phyloP scores from a whole-genome alignment of 805 yeast genomes.

The Wickerhamiella dianesei region DNA sequence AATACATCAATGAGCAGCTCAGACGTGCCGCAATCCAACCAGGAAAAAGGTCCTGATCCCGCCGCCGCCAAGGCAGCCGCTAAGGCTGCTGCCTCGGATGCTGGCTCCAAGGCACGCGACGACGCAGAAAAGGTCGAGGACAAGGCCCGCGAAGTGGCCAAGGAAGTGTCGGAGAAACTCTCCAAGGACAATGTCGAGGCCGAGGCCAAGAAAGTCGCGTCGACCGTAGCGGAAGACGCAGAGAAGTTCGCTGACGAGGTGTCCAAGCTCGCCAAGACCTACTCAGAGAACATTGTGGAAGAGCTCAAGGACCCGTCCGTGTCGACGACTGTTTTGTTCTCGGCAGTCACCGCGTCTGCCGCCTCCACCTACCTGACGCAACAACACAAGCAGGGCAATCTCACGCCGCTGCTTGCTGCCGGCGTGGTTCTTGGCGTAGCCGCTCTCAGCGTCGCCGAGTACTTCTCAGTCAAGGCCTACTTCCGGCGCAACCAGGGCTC shows the following conservation, averaged over 20 bases:
- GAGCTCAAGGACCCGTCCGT: conserved; percentile 21
- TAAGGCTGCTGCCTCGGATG: not conserved
- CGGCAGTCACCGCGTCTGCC: conserved; percentile 21
- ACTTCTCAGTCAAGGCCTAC: conserved; percentile 21
- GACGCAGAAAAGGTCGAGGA: not conserved
- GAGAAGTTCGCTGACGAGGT: conserved; percentile 8
- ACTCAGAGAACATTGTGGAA: conserved; percentile 16
- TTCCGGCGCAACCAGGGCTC: conserved; percentile 15
- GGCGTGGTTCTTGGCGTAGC: conserved; percentile 20
- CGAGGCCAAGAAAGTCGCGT: not conserved
- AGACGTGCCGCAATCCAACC: not conserved
- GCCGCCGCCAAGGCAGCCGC: not conserved
- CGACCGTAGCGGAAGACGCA: conserved; percentile 4
- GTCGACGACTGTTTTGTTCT: conserved; percentile 20
- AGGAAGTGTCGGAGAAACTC: not conserved
- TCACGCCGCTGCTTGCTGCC: conserved; percentile 14
- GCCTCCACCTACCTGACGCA: conserved; percentile 21
- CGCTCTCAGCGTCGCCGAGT: conserved; percentile 21
- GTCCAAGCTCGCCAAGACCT: conserved; percentile 12
- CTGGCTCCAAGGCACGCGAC: not conserved
- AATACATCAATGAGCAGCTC: not conserved
- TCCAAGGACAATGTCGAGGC: not conserved
- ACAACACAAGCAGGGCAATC: conserved; percentile 21
- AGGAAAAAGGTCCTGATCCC: not conserved
- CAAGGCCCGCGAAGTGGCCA: not conserved